These are phyloP conservation scores for Magnaporthiopsis incrustans DNA, from an alignment of 2,329 filamentous ascomycete genomes.

Conservation along the genomic window DNA sequence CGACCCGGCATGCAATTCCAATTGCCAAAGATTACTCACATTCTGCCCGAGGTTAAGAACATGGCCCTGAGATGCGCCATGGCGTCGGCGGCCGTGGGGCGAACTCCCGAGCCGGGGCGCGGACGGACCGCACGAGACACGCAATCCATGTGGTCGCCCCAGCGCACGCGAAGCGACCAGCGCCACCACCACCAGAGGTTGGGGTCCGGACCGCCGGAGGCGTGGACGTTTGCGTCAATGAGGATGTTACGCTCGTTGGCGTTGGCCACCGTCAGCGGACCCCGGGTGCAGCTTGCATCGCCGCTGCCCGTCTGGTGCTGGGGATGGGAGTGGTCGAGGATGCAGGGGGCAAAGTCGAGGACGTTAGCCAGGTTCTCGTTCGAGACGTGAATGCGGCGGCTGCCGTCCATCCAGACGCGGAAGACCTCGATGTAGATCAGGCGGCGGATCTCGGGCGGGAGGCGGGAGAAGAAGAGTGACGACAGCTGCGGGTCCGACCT, in stretches of 20 bases:
- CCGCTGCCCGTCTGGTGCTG: background rate
- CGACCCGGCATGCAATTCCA: background rate
- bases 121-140: background rate
- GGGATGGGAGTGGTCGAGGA: background rate
- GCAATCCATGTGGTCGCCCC: conserved; percentile 2
- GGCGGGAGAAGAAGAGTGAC: conserved; percentile 15
- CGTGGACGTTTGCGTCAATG: background rate
- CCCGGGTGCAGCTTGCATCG: background rate
- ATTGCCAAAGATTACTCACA: background rate
- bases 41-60: conserved; percentile 5
- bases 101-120: conserved; percentile 8
- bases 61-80: conserved; percentile 9
- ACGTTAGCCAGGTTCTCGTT: background rate
- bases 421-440: conserved; percentile 13
- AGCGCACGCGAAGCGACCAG: conserved; percentile 3
- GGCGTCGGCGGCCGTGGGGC: background rate
- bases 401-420: conserved; percentile 4
- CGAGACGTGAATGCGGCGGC: conserved; percentile 7
- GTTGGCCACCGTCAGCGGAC: background rate
- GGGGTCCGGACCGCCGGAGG: background rate
- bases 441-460: conserved; percentile 12
- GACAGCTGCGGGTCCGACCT: conserved; percentile 10
- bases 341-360: background rate
- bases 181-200: conserved; percentile 2
- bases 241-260: background rate